Evolutionary conservation across 495 filamentous ascomycete genomes (phyloP), one percentile per base, ranked within the genome.

Genomic region (Annulohypoxylon moriforme): DNA sequence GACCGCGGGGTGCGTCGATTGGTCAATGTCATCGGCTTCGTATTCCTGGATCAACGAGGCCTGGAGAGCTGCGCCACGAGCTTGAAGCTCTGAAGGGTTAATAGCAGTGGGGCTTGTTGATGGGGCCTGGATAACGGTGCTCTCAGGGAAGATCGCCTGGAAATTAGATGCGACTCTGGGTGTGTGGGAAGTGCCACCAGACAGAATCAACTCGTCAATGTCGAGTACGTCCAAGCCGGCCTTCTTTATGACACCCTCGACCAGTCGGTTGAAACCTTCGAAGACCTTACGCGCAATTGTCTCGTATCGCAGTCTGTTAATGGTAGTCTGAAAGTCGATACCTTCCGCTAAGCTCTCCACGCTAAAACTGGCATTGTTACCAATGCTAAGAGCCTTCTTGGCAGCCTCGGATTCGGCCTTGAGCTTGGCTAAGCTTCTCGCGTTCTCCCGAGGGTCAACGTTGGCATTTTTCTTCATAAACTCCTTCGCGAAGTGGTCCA

Each of bases 401-500:
- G 93, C 91, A 25, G 89, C 87, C 81, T 99, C 96, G 73, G 92
- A 87, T 85, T 98, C 96, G 7, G 94, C 85, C 84, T 93, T 95
- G 55, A 99, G 84, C 86, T 98, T 99, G 14, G 96, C 95, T 52
- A 97, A 82, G 72, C 91, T 90, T 70, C 91, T 90, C 10, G 88
- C 86, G 73, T 93, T 91, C 77, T 91, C 86, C 65, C 96, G 87
- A 24, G 96, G 96, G 78, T 99, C 96, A 52, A 85, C 87, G 79
- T 94, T 93, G 80, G 95, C 83, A 84, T 96, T 94, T 72, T 81
- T 80, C 88, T 98, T 98, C 70, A 95, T 85, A 83, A 99, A 99
- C 80, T 98, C 96, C 87, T 99, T 98, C 64, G 96, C 91, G 75
- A 98, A 98, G 85, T 97, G 90, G 78, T 98, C 94, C 72, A 97